Evolutionary conservation across 129 eudicot species (phyloP), one percentile per base, ranked within the genome.

Genomic region (Pittosporum tobira): DNA sequence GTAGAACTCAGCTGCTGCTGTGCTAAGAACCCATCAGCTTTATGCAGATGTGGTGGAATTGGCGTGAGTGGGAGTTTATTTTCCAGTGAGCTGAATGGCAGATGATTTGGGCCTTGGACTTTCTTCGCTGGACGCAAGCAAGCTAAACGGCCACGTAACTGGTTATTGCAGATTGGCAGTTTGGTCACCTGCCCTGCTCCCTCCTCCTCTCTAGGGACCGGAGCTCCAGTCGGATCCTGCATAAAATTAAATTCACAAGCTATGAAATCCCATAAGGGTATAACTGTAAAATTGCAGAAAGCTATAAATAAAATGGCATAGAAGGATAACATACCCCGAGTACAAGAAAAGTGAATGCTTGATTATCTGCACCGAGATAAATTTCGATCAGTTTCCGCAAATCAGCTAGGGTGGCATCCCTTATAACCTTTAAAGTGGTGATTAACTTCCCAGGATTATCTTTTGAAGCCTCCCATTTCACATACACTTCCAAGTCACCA

Each of bases 351-450:
- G 75, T 67, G 71, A 85, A n/a, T n/a, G n/a, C n/a, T n/a, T n/a
- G 82, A 42, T 75, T 75, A 30, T 76, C 86, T 10, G 75, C 84
- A 3, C 74, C 85, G 48, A 85, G 83, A 67, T 81, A 59, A 25
- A 78, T 85, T 57, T 85, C 94, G 37, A 85, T 73, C 57, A 85
- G 75, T 73, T 85, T 85, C 70, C 94, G 31, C 56, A 85, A 38
- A 57, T 85, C 94, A 42, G 89, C 81, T 48, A 85, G 80, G 51
- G 76, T 78, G 23, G 94, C 78, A 73, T 81, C 94, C 26, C 81
- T n/a, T n/a, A n/a, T 73, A 64, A 81, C 75, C 73, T 73, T 85
- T n/a, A n/a, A n/a, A n/a, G n/a, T n/a, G n/a, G n/a, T n/a, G n/a
- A n/a, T n/a, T 26, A 75, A 48, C 47, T 79, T 73, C 49, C 84